phyloP scores from a whole-genome alignment of 305 asterid species.

The Solanum aculeatissimum region DNA sequence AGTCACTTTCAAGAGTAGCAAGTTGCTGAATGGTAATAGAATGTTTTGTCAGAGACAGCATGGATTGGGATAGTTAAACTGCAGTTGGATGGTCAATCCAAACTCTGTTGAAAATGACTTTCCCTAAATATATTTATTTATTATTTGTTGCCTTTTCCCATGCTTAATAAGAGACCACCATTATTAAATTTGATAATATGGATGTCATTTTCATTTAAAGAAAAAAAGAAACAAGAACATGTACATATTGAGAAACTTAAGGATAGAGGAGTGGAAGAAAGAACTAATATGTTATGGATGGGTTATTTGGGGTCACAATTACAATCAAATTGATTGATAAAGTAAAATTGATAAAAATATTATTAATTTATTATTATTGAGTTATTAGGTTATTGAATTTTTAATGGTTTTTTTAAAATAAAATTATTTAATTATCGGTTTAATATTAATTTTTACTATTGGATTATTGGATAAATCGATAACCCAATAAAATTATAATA shows the following conservation, averaged over 20 bases:
- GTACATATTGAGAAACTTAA: neutral
- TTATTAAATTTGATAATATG: neutral
- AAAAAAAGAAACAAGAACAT: neutral
- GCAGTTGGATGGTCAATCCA: neutral
- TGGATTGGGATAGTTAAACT: neutral
- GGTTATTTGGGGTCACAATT: neutral
- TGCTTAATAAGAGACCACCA: neutral
- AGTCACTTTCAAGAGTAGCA: neutral
- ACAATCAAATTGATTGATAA: neutral
- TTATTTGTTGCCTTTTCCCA: neutral
- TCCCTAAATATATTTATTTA: neutral
- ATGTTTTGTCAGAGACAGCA: neutral
- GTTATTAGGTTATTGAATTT: too few relatives aligned
- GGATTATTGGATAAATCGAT: too few relatives aligned
- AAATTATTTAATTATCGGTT: too few relatives aligned
- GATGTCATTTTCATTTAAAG: neutral
- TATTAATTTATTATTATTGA: too few relatives aligned
- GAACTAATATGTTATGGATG: neutral
- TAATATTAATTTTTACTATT: too few relatives aligned
- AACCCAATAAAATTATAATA: too few relatives aligned
- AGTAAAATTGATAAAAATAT: too few relatives aligned
- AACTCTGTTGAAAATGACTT: neutral
- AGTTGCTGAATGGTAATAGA: neutral
- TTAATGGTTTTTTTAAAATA: too few relatives aligned
- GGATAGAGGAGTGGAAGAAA: neutral